Conservation (phyloP, 2,329 filamentous ascomycete species). For the Cladosporium sp. region DNA sequence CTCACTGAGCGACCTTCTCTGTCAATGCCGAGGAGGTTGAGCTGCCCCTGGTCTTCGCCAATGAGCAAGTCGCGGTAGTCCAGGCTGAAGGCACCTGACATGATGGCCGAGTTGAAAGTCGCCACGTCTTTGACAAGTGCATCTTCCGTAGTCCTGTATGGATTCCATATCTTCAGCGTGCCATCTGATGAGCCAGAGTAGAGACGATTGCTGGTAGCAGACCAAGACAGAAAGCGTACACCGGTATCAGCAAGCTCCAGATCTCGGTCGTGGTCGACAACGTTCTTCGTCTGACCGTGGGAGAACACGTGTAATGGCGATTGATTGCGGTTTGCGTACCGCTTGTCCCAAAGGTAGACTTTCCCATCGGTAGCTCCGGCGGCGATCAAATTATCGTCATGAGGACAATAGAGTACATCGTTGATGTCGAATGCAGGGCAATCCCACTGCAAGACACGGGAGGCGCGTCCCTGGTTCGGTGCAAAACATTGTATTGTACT, state of each 20-base stretch:
- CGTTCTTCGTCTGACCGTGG: slow-evolving; percentile 47
- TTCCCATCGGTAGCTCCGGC: slow-evolving; percentile 55
- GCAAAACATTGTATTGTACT: slow-evolving; percentile 51
- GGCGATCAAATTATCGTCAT: slow-evolving; percentile 47
- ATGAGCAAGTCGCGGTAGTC: slow-evolving; percentile 51
- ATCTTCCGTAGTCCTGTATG: slow-evolving; percentile 46
- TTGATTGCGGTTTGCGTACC: slow-evolving; percentile 33
- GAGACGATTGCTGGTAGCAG: slow-evolving; percentile 44
- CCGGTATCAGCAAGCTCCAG: slow-evolving; percentile 52
- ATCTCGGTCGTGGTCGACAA: slow-evolving; percentile 37
- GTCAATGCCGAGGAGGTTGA: slow-evolving; percentile 47
- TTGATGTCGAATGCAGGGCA: slow-evolving; percentile 58
- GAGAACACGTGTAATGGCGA: slow-evolving; percentile 42
- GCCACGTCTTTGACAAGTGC: slow-evolving; percentile 47
- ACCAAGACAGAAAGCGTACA: slow-evolving; percentile 54
- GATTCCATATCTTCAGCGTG: slow-evolving; percentile 54
- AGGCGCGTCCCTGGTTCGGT: slow-evolving; percentile 30
- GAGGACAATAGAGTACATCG: slow-evolving; percentile 44
- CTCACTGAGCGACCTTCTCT: slow-evolving; percentile 23
- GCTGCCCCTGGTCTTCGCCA: slow-evolving; percentile 50
- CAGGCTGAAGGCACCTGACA: slow-evolving; percentile 51
- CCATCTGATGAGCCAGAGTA: slow-evolving; percentile 58
- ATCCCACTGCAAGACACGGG: slow-evolving; percentile 41
- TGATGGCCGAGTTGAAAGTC: slow-evolving; percentile 47
- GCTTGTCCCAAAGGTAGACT: slow-evolving; percentile 56